These are phyloP conservation scores for Alternaria sp. DNA, from an alignment of 2,329 filamentous ascomycete genomes.

Conservation along the genomic window DNA sequence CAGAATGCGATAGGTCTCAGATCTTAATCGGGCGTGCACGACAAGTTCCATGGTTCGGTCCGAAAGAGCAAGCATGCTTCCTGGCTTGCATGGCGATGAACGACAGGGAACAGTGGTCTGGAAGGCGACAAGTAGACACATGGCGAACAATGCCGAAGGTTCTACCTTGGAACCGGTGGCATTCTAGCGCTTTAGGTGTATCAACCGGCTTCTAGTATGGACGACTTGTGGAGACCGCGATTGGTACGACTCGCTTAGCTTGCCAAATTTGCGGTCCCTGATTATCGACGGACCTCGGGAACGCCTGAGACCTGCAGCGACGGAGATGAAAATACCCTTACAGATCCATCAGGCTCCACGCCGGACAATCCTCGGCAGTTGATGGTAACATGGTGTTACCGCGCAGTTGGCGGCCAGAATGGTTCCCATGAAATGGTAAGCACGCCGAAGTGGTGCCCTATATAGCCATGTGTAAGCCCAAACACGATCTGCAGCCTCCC, in stretches of 20 bases:
- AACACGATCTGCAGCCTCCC: conserved; percentile 14
- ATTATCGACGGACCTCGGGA: conserved; percentile 6
- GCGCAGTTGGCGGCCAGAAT: conserved; percentile 18
- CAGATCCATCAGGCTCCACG: conserved; percentile 11
- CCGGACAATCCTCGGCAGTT: conserved; percentile 18
- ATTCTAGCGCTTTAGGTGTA: background rate
- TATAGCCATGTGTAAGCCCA: conserved; percentile 17
- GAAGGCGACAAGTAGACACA: background rate
- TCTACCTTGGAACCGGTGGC: conserved; percentile 2
- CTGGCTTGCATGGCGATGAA: conserved; percentile 10
- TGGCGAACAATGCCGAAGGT: background rate
- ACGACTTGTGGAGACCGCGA: background rate
- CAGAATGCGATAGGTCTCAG: background rate
- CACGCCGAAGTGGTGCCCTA: conserved; percentile 12
- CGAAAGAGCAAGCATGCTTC: background rate
- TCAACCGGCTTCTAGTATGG: conserved; percentile 6
- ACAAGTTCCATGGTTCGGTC: background rate
- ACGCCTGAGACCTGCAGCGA: conserved; percentile 9
- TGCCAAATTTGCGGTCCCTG: conserved; percentile 2
- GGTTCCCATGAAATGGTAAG: background rate
- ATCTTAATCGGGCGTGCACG: background rate
- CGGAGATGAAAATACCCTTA: conserved; percentile 20
- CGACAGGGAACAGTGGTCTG: conserved; percentile 6
- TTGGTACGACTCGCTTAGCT: conserved; percentile 12
- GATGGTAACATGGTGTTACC: background rate